Evolutionary conservation across 352 stramenopile genomes (phyloP).

Genomic region (Phytophthora cactorum): DNA sequence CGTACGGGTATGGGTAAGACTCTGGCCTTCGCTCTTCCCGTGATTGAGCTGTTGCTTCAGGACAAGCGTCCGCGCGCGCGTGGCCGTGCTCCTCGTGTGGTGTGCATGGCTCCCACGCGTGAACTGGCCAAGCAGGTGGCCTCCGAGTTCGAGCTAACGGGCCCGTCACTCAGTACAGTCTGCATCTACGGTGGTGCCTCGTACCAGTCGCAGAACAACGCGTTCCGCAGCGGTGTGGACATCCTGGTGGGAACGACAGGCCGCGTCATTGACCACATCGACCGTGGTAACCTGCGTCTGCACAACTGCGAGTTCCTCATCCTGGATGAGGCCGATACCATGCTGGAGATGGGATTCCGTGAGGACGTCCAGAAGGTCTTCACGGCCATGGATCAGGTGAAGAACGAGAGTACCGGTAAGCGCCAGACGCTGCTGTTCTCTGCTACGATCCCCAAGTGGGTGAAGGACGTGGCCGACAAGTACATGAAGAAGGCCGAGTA

Average conservation of each 20-base stretch:
- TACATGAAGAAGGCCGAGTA: conserved; percentile 92
- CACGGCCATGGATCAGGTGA: conserved; percentile 72
- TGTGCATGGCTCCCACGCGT: conserved; percentile 97
- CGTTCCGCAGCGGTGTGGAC: conserved; percentile 90
- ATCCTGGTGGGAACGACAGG: conserved; percentile 94
- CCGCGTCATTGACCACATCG: conserved; percentile 94
- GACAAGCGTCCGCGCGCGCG: conserved; percentile 78
- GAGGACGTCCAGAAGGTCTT: conserved; percentile 96
- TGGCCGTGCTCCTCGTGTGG: conserved; percentile 88
- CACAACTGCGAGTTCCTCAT: conserved; percentile 92
- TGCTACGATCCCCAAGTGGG: conserved; percentile 94
- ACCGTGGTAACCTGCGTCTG: conserved; percentile 89
- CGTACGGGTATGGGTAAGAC: conserved; percentile 99
- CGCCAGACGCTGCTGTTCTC: conserved; percentile 94
- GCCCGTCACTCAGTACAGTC: conserved; percentile 80
- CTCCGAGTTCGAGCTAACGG: conserved; percentile 87
- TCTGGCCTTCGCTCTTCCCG: conserved; percentile 97
- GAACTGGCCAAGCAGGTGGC: conserved; percentile 98
- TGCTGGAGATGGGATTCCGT: conserved; percentile 97
- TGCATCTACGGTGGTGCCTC: conserved; percentile 94
- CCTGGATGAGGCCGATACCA: conserved; percentile 95
- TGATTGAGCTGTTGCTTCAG: conserved; percentile 92
- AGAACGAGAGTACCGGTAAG: conserved; percentile 55
- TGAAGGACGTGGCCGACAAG: conserved; percentile 90
- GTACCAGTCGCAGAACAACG: conserved; percentile 90